Conservation (phyloP, 2,329 filamentous ascomycete species). For the Thielaviopsis musarum region DNA sequence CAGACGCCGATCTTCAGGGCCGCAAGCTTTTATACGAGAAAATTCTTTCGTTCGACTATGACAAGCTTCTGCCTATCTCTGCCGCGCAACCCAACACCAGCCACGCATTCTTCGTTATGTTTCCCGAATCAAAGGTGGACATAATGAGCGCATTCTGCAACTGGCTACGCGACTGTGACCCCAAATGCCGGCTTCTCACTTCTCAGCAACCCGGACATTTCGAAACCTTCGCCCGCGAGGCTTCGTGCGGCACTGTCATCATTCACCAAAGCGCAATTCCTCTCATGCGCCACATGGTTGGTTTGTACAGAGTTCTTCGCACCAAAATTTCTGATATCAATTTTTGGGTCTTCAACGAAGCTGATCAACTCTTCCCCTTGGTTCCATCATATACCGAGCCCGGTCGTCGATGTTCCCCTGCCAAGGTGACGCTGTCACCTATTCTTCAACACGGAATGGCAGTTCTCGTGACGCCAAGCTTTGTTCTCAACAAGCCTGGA, state of each 20-base stretch:
- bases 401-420: not conserved
- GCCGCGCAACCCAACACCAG: constrained; percentile 11
- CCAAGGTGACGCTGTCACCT: constrained; percentile 16
- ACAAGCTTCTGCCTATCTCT: constrained; percentile 16
- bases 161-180: constrained; percentile 28
- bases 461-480: constrained; percentile 26
- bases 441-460: constrained; percentile 20
- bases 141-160: constrained; percentile 23
- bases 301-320: constrained; percentile 20
- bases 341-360: constrained; percentile 26
- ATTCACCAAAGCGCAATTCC: constrained; percentile 27
- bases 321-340: constrained; percentile 16
- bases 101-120: constrained; percentile 31
- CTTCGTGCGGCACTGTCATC: constrained; percentile 21
- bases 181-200: constrained; percentile 25
- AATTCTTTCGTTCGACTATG: constrained; percentile 20
- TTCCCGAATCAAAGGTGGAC: constrained; percentile 23
- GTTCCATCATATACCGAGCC: constrained; percentile 11
- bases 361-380: constrained; percentile 14
- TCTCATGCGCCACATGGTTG: constrained; percentile 24
- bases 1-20: not conserved
- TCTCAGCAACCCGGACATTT: constrained; percentile 29
- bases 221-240: constrained; percentile 24
- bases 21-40: constrained; percentile 17
- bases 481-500: constrained; percentile 23